phyloP scores from a whole-genome alignment of 345 rosid genomes.

The Lumnitzera racemosa region DNA sequence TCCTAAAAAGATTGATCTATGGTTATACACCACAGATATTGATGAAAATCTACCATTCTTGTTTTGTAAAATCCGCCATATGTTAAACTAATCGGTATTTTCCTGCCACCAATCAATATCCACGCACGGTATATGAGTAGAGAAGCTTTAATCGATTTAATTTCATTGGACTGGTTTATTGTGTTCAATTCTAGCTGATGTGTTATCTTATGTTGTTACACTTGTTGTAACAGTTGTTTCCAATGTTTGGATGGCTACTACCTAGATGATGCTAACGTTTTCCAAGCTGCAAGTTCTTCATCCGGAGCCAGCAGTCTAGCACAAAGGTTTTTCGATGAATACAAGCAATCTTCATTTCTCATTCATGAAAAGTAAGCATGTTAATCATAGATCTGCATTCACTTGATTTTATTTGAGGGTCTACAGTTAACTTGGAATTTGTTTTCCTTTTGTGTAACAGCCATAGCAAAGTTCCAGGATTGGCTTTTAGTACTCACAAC shows the following conservation, averaged over 20 bases:
- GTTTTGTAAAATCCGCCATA: no score
- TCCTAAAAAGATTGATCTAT: no score
- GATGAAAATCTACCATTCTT: no score
- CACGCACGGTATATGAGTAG: no score
- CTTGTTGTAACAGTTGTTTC: constrained; percentile 33
- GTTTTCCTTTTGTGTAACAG: background rate
- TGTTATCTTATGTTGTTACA: background rate
- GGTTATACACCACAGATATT: no score
- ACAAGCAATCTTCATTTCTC: constrained; percentile 28
- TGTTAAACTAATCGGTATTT: no score
- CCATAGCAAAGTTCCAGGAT: constrained; percentile 55
- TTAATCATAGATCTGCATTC: no score
- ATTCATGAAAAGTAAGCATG: constrained; percentile 26
- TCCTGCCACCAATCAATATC: no score
- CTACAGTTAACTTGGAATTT: no score
- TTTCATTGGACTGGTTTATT: no score
- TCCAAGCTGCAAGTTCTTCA: constrained; percentile 31
- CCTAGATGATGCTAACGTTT: constrained; percentile 26
- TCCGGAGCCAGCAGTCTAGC: constrained; percentile 34
- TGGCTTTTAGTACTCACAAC: constrained; percentile 43
- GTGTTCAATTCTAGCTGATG: background rate
- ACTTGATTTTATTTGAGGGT: no score
- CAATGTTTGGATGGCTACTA: constrained; percentile 44
- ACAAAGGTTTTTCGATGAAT: constrained; percentile 38
- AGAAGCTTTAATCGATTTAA: no score